Base-by-base conservation (phyloP, 257 asterid genomes). In the Nemophila menziesii region DNA sequence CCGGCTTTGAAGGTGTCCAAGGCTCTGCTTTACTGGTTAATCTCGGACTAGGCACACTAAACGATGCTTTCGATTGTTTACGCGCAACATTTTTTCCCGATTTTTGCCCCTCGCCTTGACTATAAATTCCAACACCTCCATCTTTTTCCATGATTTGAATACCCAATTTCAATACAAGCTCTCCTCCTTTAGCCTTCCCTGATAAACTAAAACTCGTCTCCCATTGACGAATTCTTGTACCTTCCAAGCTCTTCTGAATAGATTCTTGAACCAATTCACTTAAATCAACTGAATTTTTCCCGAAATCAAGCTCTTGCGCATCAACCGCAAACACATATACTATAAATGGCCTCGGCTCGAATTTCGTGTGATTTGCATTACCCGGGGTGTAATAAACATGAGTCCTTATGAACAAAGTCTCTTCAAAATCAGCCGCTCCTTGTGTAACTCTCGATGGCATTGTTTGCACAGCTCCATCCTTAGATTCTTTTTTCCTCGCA, bases 111-210 rank as follows among this genome's bases (percentile, higher is more conserved):
- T 74, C 84, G 0, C 65, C 61, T 33, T 63, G 80, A n/a, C 68
- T 66, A 10, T 78, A 86, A n/a, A 86, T 76, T 48, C 90, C 92
- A 19, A 69, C 36, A 1, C 89, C 95, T 11, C 93, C 97, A 60
- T 87, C 97, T 34, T 87, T 87, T 67, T 87, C 97, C 97, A 87
- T 87, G 5, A 87, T 83, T 62, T 87, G 97, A 52, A 87, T 82
- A 11, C 97, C 93, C 22, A 87, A 51, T 51, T 82, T 87, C 53
- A 87, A 56, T 16, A 79, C 73, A 19, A 83, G 80, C 52, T 83
- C 85, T 8, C 97, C 97, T 0, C 95, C 97, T 51, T 69, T 77
- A 8, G 97, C 97, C 51, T 87, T 87, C 3, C 95, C 95, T 0
- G 66, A 53, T 6, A 87, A 77, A 37, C 51, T 44, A 33, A 77